These are phyloP conservation scores for Laburnicola sp. DNA, from an alignment of 2,329 filamentous ascomycete species.

Conservation along the genomic window DNA sequence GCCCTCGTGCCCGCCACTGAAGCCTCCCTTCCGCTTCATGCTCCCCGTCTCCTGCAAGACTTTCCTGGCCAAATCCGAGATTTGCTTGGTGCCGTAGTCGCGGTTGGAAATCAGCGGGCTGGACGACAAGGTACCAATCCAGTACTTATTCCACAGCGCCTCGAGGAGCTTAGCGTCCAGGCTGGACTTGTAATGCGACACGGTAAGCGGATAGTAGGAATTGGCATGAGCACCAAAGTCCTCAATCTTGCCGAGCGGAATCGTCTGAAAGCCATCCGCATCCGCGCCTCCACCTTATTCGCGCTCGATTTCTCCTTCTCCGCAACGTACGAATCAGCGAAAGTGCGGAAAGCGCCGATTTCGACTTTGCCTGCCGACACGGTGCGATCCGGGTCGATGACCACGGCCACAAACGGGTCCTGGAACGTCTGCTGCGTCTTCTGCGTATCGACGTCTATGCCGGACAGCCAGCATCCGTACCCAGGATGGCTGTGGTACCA, in stretches of 20 bases:
- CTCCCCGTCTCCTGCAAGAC: slow-evolving; percentile 65
- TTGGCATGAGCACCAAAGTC: slow-evolving; percentile 93
- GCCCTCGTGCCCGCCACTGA: slow-evolving; percentile 26
- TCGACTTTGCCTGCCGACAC: slow-evolving; percentile 95
- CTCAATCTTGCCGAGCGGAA: slow-evolving; percentile 89
- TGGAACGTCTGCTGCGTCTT: slow-evolving; percentile 79
- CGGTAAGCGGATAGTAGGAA: slow-evolving; percentile 87
- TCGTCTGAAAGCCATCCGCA: slow-evolving; percentile 71
- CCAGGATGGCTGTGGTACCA: slow-evolving; percentile 99
- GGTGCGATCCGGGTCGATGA: slow-evolving; percentile 90
- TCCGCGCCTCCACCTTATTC: slow-evolving; percentile 32
- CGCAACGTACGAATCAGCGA: slow-evolving; percentile 67
- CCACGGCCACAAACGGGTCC: slow-evolving; percentile 92
- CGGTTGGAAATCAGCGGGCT: slow-evolving; percentile 89
- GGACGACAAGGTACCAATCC: slow-evolving; percentile 93
- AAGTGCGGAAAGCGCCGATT: slow-evolving; percentile 95
- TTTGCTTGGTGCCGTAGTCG: slow-evolving; percentile 90
- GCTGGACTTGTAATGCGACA: slow-evolving; percentile 92
- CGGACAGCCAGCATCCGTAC: slow-evolving; percentile 96
- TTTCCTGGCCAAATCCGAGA: slow-evolving; percentile 83
- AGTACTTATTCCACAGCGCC: slow-evolving; percentile 97
- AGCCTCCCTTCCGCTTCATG: slow-evolving; percentile 36
- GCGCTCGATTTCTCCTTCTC: slow-evolving; percentile 49
- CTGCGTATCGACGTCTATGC: slow-evolving; percentile 92
- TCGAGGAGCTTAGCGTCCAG: slow-evolving; percentile 86